These are phyloP conservation scores for Cytospora piceae DNA, from an alignment of 2,329 filamentous ascomycete species.

Conservation along the genomic window DNA sequence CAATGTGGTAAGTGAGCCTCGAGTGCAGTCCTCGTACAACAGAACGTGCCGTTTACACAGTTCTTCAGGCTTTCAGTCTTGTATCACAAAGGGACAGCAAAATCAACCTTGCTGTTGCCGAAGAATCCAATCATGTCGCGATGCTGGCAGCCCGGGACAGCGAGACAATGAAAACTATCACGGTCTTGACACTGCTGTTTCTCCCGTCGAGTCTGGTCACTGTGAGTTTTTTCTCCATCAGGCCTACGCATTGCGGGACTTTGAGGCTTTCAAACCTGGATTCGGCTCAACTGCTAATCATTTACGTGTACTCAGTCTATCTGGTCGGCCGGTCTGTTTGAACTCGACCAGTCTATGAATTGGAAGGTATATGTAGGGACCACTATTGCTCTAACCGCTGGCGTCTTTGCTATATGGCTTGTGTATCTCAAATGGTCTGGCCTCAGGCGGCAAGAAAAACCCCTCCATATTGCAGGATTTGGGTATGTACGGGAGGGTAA, in stretches of 20 bases:
- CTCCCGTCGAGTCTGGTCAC: slow-evolving; percentile 17
- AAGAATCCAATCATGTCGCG: slow-evolving; percentile 17
- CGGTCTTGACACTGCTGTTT: slow-evolving; percentile 17
- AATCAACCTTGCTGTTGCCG: slow-evolving; percentile 14
- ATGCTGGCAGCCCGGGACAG: slow-evolving; percentile 20
- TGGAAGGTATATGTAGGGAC: slow-evolving; percentile 18
- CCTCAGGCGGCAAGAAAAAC: background rate
- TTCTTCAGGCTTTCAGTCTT: slow-evolving; percentile 21
- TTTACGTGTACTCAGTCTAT: background rate
- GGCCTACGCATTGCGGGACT: background rate
- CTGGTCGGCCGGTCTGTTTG: slow-evolving; percentile 20
- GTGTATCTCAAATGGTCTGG: slow-evolving; percentile 7
- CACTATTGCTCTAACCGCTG: slow-evolving; percentile 13
- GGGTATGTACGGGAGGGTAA: background rate
- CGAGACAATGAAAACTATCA: slow-evolving; percentile 25
- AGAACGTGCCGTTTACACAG: background rate
- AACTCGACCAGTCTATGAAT: slow-evolving; percentile 4
- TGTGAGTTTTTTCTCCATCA: background rate
- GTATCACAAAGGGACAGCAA: slow-evolving; percentile 22
- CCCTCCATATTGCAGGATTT: slow-evolving; percentile 5
- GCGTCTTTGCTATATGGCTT: slow-evolving; percentile 19
- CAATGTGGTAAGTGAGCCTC: slow-evolving; percentile 9
- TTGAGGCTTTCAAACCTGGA: background rate
- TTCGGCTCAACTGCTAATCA: background rate
- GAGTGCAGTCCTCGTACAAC: too few species aligned